Conservation (phyloP, 306 rosid species). For the Quercus berberidifolia region DNA sequence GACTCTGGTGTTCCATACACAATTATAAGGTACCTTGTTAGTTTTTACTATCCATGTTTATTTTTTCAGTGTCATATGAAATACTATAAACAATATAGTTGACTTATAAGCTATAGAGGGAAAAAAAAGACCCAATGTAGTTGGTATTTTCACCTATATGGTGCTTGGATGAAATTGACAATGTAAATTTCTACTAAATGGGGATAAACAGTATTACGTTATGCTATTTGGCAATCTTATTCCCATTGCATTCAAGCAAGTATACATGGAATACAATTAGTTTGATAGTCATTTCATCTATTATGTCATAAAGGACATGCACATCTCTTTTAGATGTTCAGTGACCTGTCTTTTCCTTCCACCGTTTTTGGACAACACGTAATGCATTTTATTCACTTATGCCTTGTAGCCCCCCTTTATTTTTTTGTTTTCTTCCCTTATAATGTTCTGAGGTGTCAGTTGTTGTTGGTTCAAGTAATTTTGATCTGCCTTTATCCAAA, state of each 20-base stretch:
- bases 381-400: background rate
- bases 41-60: background rate
- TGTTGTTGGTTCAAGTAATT: background rate
- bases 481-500: background rate
- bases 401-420: background rate
- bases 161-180: background rate
- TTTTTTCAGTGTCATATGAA: background rate
- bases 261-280: background rate
- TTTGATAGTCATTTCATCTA: background rate
- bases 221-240: background rate
- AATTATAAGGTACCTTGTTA: constrained; percentile 66
- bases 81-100: background rate
- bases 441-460: background rate
- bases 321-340: background rate
- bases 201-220: background rate
- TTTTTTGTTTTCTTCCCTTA: background rate
- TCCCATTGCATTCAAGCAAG: background rate
- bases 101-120: background rate
- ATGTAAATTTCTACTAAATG: too few species aligned
- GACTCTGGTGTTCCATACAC: constrained; percentile 89
- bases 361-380: background rate
- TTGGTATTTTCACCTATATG: background rate
- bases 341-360: background rate
- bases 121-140: background rate
- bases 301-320: background rate